Percentiles rank a stretch among this genome's conserved stretches.
These are phyloP conservation scores for Amphirosellinia nigrospora DNA, from an alignment of 495 filamentous ascomycete genomes.

Conservation along the genomic window DNA sequence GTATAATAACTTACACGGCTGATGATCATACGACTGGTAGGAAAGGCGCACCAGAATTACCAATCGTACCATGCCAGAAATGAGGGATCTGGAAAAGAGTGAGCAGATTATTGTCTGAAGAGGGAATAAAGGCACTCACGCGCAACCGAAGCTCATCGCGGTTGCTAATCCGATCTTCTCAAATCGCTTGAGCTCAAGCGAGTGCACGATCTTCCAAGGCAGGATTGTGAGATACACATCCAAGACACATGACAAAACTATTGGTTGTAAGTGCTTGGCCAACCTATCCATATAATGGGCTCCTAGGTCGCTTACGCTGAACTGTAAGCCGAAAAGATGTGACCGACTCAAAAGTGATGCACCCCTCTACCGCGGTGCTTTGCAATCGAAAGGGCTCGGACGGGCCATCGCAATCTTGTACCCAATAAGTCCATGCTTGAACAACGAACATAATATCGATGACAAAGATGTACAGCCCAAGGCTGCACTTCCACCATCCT, in stretches of 20 bases:
- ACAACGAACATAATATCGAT: constrained; percentile 18
- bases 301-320: constrained; percentile 12
- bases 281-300: background rate
- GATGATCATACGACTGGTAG: constrained; percentile 13
- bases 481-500: constrained; percentile 24
- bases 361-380: background rate
- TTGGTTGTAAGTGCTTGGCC: background rate
- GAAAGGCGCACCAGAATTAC: constrained; percentile 6
- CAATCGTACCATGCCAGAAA: constrained; percentile 12
- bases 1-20: constrained; percentile 22
- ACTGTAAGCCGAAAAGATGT: constrained; percentile 12
- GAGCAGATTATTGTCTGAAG: background rate
- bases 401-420: constrained; percentile 24
- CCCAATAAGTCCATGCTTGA: constrained; percentile 28
- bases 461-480: constrained; percentile 12
- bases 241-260: constrained; percentile 23
- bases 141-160: constrained; percentile 26
- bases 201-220: constrained; percentile 26
- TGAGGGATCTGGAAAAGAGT: constrained; percentile 18
- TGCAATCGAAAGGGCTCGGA: constrained; percentile 21
- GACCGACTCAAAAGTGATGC: constrained; percentile 21
- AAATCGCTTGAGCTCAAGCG: constrained; percentile 23
- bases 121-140: constrained; percentile 4
- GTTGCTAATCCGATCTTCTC: constrained; percentile 24
- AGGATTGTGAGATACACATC: constrained; percentile 25